Percentiles rank a stretch among this genome's conserved stretches.
phyloP scores from a whole-genome alignment of 148 eudicot species.

The Rhododendron kiyosumense region DNA sequence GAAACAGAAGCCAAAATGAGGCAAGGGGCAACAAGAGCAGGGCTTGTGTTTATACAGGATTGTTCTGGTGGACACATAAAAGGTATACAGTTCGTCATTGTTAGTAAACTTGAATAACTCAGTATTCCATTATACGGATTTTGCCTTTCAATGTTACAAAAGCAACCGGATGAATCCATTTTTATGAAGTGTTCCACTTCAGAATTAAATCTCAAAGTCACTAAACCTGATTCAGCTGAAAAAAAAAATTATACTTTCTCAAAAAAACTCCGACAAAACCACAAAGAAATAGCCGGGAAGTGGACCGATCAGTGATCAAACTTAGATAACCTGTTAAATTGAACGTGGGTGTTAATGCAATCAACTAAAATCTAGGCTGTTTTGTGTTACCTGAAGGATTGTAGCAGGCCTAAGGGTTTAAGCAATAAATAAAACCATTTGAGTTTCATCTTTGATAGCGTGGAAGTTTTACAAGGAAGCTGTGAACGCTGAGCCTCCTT shows the following conservation, averaged over 20 bases:
- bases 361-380: not conserved
- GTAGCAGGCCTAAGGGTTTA: not conserved
- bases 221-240: not conserved
- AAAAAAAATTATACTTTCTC: not conserved
- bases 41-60: not conserved
- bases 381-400: not conserved
- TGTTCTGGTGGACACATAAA: not conserved
- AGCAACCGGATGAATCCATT: too few relatives aligned
- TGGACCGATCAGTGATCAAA: not conserved
- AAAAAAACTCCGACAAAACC: not conserved
- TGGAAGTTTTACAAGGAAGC: not conserved
- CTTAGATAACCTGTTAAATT: not conserved
- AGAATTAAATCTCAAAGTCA: too few relatives aligned
- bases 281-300: not conserved
- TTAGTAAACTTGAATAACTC: not conserved
- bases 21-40: not conserved
- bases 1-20: not conserved
- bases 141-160: not conserved
- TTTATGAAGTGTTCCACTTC: too few relatives aligned
- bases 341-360: not conserved
- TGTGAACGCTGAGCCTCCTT: not conserved
- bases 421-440: not conserved
- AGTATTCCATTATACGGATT: not conserved
- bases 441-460: not conserved
- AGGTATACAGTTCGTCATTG: not conserved